Conservation (phyloP, 2,329 filamentous ascomycete species). For the Huntiella abstrusa region DNA sequence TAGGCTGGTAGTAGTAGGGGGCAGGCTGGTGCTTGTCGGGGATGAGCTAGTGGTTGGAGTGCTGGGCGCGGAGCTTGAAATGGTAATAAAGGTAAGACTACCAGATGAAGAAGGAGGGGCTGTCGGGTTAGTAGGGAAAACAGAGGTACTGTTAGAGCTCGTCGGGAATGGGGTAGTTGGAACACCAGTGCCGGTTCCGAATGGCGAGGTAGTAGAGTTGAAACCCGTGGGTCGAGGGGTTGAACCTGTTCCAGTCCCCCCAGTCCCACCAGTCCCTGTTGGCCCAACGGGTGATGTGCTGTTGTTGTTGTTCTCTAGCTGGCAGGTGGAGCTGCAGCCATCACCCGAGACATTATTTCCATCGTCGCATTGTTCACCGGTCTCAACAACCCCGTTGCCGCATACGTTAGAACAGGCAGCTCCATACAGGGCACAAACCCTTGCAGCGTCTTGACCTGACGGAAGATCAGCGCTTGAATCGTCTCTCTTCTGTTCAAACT, state of each 20-base stretch:
- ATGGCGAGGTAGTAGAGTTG: background rate
- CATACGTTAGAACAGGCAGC: slow-evolving; percentile 1
- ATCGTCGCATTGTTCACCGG: slow-evolving; percentile 6
- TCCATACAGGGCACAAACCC: slow-evolving; percentile 6
- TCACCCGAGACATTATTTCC: slow-evolving; percentile 1
- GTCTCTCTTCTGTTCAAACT: background rate
- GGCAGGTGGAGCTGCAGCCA: slow-evolving; percentile 2
- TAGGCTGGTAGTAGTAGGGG: background rate
- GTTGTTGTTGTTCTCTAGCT: background rate
- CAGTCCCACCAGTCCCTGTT: background rate
- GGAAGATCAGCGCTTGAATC: background rate
- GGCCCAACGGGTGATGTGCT: background rate
- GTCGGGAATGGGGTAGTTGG: background rate
- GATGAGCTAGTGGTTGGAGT: too few relatives aligned
- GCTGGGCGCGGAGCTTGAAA: background rate
- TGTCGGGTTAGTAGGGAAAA: background rate
- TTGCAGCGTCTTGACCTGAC: slow-evolving; percentile 1
- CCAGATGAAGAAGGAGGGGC: background rate
- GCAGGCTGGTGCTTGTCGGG: background rate
- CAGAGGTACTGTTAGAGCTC: background rate
- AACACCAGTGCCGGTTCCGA: background rate
- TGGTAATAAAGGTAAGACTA: background rate
- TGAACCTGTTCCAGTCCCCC: background rate
- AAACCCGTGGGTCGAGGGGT: background rate
- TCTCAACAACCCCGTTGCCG: slow-evolving; percentile 8